phyloP scores from a whole-genome alignment of 2,329 filamentous ascomycete species.

The Passalora sequoiae region DNA sequence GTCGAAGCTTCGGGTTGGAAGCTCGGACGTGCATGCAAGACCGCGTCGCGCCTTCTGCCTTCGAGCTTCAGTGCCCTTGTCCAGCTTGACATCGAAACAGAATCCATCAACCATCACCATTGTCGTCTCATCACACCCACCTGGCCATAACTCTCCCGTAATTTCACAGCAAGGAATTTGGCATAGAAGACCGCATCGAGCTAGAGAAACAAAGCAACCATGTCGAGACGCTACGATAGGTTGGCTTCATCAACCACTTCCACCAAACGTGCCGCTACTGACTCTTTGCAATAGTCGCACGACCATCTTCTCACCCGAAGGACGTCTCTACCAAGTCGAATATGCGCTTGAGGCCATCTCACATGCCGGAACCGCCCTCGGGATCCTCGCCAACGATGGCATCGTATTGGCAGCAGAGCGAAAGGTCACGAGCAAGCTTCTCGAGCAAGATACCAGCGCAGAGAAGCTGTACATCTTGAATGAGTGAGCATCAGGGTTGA shows the following conservation, averaged over 20 bases:
- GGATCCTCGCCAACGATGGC: slow-evolving; percentile 94
- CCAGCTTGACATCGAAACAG: neutral
- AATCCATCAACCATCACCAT: slow-evolving; percentile 1
- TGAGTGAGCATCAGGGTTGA: slow-evolving; percentile 59
- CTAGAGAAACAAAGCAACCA: slow-evolving; percentile 12
- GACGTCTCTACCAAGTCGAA: slow-evolving; percentile 97
- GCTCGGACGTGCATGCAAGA: slow-evolving; percentile 1
- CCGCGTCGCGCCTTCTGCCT: too few relatives aligned
- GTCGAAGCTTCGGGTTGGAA: neutral
- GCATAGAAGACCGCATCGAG: neutral
- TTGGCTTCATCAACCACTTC: slow-evolving; percentile 8
- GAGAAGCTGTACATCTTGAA: slow-evolving; percentile 99
- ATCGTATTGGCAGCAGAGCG: slow-evolving; percentile 97
- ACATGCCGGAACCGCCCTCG: slow-evolving; percentile 92
- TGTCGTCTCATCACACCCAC: neutral
- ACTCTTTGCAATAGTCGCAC: slow-evolving; percentile 55
- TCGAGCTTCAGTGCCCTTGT: too few relatives aligned
- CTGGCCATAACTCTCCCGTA: neutral
- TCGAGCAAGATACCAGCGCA: slow-evolving; percentile 98
- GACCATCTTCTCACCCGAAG: slow-evolving; percentile 99
- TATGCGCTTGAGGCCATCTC: slow-evolving; percentile 99
- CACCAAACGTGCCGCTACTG: too few relatives aligned
- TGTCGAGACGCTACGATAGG: slow-evolving; percentile 35
- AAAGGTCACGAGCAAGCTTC: slow-evolving; percentile 97
- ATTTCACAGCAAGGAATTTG: too few relatives aligned